A percentile compares a stretch with the other conserved stretches of the same genome.
These are phyloP conservation scores for Peronosclerospora sorghi DNA, from an alignment of 352 stramenopile genomes.

Conservation along the genomic window DNA sequence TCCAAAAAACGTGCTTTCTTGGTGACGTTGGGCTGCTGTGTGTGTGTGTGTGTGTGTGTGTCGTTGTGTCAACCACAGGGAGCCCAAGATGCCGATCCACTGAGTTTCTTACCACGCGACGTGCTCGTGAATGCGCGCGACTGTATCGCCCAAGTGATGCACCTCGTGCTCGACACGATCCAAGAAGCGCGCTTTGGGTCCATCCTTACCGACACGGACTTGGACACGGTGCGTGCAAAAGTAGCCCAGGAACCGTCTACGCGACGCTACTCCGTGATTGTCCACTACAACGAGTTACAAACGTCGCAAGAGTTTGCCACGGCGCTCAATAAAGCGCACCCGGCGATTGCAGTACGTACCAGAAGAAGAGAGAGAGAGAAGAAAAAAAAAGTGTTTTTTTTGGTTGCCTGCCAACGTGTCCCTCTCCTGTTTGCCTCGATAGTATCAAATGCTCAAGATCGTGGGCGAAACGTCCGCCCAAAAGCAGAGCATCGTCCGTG, in stretches of 20 bases:
- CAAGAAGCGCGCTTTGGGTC: conserved; percentile 51
- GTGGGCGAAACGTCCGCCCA: conserved; percentile 60
- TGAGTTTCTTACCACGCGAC: conserved; percentile 42
- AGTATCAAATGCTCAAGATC: conserved; percentile 82
- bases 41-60: no score
- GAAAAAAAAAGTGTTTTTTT: not conserved
- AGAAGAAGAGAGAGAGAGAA: no score
- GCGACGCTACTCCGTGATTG: conserved; percentile 78
- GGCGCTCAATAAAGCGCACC: conserved; percentile 56
- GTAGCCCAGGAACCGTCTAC: conserved; percentile 39
- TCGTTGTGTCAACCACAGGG: no score
- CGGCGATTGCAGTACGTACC: conserved; percentile 44
- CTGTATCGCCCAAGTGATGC: conserved; percentile 62
- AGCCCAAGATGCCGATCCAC: conserved; percentile 59
- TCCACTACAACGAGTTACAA: conserved; percentile 91
- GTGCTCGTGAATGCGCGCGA: conserved; percentile 44
- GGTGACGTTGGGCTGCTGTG: no score
- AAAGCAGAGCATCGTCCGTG: conserved; percentile 60
- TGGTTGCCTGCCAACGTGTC: no score
- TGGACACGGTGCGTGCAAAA: conserved; percentile 39
- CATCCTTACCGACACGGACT: conserved; percentile 36
- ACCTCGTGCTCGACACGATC: conserved; percentile 48
- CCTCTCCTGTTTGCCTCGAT: no score
- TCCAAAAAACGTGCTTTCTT: no score
- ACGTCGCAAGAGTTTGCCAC: conserved; percentile 76